Conservation (phyloP, 2,329 filamentous ascomycete genomes). For the Alternaria panax region DNA sequence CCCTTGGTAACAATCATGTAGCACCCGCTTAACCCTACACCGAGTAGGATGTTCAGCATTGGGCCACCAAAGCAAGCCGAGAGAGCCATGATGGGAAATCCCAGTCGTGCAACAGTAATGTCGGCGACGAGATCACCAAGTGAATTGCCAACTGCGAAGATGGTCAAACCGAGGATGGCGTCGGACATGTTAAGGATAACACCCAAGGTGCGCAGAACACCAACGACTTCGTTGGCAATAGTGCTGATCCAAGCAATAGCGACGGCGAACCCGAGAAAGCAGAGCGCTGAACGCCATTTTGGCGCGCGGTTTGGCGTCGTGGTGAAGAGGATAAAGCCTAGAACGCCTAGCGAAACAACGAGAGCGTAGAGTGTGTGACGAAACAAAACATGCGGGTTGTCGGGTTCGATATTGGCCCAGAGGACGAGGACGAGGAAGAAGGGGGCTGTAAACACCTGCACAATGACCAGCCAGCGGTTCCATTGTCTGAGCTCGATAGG, state of each 20-base stretch:
- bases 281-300: slow-evolving; percentile 78
- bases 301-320: slow-evolving; percentile 74
- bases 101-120: slow-evolving; percentile 89
- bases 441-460: slow-evolving; percentile 88
- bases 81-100: slow-evolving; percentile 94
- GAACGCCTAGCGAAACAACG: slow-evolving; percentile 67
- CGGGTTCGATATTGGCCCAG: slow-evolving; percentile 72
- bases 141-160: slow-evolving; percentile 96
- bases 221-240: slow-evolving; percentile 94
- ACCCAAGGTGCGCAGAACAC: slow-evolving; percentile 89
- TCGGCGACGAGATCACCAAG: slow-evolving; percentile 93
- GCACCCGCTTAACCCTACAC: slow-evolving; percentile 88
- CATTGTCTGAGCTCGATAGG: slow-evolving; percentile 64
- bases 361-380: slow-evolving; percentile 55
- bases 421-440: slow-evolving; percentile 80
- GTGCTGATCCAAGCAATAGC: slow-evolving; percentile 96
- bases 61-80: slow-evolving; percentile 98
- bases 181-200: slow-evolving; percentile 93
- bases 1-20: slow-evolving; percentile 83
- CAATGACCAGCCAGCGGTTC: slow-evolving; percentile 88
- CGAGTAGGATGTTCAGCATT: slow-evolving; percentile 95
- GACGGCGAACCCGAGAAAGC: slow-evolving; percentile 89
- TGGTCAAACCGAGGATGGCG: slow-evolving; percentile 90
- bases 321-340: slow-evolving; percentile 71
- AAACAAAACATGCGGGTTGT: slow-evolving; percentile 67